A percentile compares a stretch with the other conserved stretches of the same genome.
Evolutionary conservation across 805 yeast genomes (phyloP).

Genomic region (Isabelozyma gotoi): DNA sequence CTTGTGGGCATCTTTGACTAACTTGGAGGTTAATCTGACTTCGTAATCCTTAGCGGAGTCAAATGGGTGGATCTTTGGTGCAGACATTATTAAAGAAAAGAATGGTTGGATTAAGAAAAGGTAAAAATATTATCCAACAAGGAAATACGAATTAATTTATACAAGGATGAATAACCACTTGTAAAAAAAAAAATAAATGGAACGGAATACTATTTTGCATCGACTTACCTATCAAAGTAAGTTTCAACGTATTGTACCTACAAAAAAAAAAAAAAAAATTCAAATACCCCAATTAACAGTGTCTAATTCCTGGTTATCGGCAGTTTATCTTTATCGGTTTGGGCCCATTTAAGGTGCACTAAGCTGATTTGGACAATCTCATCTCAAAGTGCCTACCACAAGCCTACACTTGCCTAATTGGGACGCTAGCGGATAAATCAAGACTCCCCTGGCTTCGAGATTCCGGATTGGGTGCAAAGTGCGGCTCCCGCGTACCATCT

Average conservation of each 20-base stretch:
- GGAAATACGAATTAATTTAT: no score
- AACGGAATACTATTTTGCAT: no score
- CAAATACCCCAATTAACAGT: not conserved
- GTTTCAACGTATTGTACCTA: no score
- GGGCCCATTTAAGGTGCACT: no score
- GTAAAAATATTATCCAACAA: no score
- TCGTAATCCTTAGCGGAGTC: slow-evolving; percentile 61
- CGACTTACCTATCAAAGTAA: not conserved
- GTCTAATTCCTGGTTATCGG: no score
- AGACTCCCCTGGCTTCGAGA: not conserved
- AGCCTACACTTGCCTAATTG: not conserved
- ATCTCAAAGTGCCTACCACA: no score
- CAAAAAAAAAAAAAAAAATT: no score
- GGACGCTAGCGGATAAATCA: not conserved
- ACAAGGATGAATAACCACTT: no score
- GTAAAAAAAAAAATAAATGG: no score
- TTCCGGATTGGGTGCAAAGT: not conserved
- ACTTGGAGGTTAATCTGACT: slow-evolving; percentile 54
- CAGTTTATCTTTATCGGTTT: not conserved
- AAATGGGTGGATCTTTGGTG: slow-evolving; percentile 48
- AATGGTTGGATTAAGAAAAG: not conserved
- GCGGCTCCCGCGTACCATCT: not conserved
- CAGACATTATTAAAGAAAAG: not conserved
- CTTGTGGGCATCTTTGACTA: slow-evolving; percentile 58
- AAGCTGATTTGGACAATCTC: no score